Conservation (phyloP, 768 basidiomycete species). For the Amyloporia xantha region DNA sequence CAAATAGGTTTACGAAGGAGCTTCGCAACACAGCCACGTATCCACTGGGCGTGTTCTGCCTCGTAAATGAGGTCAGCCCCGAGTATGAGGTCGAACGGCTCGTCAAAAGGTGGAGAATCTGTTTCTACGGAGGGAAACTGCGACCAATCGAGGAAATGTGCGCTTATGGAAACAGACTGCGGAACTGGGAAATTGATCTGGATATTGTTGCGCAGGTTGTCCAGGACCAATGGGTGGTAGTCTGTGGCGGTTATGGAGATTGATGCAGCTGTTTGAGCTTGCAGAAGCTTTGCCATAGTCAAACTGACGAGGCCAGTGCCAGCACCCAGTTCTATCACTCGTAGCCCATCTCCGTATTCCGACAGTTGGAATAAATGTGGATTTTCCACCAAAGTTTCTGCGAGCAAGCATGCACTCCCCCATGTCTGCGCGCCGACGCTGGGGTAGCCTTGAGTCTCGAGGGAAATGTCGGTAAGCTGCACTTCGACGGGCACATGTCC, state of each 20-base stretch:
- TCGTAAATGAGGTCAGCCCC: conserved; percentile 55
- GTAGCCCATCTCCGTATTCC: conserved; percentile 15
- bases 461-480: conserved; percentile 56
- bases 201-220: conserved; percentile 42
- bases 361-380: conserved; percentile 46
- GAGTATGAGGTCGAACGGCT: conserved; percentile 41
- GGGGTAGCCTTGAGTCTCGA: conserved; percentile 61
- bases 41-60: conserved; percentile 39
- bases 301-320: conserved; percentile 51
- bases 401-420: conserved; percentile 78
- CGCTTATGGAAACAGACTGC: conserved; percentile 16
- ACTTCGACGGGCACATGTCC: conserved; percentile 25
- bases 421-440: conserved; percentile 86
- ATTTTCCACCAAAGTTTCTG: conserved; percentile 59
- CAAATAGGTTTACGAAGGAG: conserved; percentile 30
- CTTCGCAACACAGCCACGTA: conserved; percentile 33
- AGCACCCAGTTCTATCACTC: conserved; percentile 49
- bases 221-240: conserved; percentile 40
- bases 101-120: conserved; percentile 16
- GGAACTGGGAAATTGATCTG: conserved; percentile 23
- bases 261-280: background rate
- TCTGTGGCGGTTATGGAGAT: conserved; percentile 38
- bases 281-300: conserved; percentile 29
- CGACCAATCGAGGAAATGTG: conserved; percentile 36
- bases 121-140: conserved; percentile 1